Evolutionary conservation across 352 stramenopile species (phyloP).

Genomic region (Phytophthora agathidicida): DNA sequence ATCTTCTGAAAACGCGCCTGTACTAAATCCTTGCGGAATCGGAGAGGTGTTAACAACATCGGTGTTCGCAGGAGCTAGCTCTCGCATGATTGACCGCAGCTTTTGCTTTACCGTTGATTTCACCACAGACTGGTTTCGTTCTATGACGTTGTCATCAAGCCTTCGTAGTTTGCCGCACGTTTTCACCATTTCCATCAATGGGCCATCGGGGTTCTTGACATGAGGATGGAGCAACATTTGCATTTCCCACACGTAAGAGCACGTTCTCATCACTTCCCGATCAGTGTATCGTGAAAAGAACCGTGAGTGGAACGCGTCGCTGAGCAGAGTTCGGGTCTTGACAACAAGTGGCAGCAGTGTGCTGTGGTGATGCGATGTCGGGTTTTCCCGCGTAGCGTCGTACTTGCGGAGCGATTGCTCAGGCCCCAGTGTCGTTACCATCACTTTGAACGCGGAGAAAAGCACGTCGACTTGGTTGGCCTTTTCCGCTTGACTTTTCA

Average conservation of each 20-base stretch:
- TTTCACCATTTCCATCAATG: not conserved
- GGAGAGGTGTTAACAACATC: too few relatives aligned
- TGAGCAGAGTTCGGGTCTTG: not conserved
- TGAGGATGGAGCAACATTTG: not conserved
- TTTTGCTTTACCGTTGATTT: not conserved
- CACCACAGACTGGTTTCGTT: too few relatives aligned
- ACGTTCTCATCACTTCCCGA: not conserved
- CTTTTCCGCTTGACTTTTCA: not conserved
- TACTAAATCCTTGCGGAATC: too few relatives aligned
- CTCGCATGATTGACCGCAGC: too few relatives aligned
- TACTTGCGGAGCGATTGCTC: not conserved
- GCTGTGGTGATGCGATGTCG: too few relatives aligned
- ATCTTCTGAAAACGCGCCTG: too few relatives aligned
- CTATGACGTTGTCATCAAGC: not conserved
- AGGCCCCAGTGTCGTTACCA: not conserved
- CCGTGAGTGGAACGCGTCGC: not conserved
- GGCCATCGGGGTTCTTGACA: not conserved
- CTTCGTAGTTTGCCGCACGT: not conserved
- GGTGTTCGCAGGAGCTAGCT: too few relatives aligned
- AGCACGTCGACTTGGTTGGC: not conserved
- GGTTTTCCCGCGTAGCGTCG: too few relatives aligned
- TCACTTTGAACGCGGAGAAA: not conserved
- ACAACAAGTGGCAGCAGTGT: not conserved
- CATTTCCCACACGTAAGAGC: not conserved
- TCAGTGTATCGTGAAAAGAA: not conserved